phyloP scores from a whole-genome alignment of 2,329 filamentous ascomycete genomes.

The Paracoccidioides lutzii region DNA sequence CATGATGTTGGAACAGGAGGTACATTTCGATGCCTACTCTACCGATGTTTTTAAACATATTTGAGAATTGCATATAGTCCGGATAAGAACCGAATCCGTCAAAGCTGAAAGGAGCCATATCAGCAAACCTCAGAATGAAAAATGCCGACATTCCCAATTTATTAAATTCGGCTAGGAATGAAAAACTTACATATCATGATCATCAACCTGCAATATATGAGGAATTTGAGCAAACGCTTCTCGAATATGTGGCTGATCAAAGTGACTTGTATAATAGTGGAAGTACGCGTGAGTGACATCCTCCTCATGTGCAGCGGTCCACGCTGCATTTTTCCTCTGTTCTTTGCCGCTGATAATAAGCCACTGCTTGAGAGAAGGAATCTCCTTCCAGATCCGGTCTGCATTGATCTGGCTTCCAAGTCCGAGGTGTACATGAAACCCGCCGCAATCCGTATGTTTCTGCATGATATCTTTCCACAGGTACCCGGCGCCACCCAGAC shows the following conservation, averaged over 20 bases:
- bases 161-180: neutral
- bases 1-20: slow-evolving; percentile 94
- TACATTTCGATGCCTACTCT: slow-evolving; percentile 96
- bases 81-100: slow-evolving; percentile 96
- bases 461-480: slow-evolving; percentile 99
- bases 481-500: slow-evolving; percentile 76
- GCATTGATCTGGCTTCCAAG: slow-evolving; percentile 92
- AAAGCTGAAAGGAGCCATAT: slow-evolving; percentile 47
- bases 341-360: slow-evolving; percentile 85
- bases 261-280: slow-evolving; percentile 97
- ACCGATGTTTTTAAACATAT: slow-evolving; percentile 97
- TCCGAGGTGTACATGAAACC: slow-evolving; percentile 87
- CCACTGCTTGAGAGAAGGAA: slow-evolving; percentile 90
- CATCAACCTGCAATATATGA: slow-evolving; percentile 82
- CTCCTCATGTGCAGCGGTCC: slow-evolving; percentile 91
- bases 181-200: slow-evolving; percentile 83
- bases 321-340: slow-evolving; percentile 74
- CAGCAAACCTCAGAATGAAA: neutral
- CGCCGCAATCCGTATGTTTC: slow-evolving; percentile 91
- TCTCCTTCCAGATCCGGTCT: slow-evolving; percentile 90
- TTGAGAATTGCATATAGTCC: slow-evolving; percentile 94
- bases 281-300: slow-evolving; percentile 95
- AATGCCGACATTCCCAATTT: neutral
- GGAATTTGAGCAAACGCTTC: slow-evolving; percentile 98
- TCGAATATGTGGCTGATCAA: slow-evolving; percentile 86